Conservation (phyloP, 495 filamentous ascomycete genomes). For the Corynascus novoguineensis region DNA sequence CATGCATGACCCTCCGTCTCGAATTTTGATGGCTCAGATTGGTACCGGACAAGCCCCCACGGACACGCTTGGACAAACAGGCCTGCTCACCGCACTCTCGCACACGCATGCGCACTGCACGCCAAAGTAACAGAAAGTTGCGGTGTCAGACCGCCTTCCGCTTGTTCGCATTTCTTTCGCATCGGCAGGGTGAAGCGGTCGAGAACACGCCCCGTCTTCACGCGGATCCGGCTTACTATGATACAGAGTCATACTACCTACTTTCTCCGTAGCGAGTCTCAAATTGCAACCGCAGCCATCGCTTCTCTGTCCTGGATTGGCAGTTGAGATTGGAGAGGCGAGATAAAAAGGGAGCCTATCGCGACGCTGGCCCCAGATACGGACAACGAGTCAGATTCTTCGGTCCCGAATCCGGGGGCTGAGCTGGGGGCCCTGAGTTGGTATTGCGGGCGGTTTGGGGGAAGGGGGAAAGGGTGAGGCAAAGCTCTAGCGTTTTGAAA, state of each 20-base stretch:
- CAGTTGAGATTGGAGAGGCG: conserved; percentile 6
- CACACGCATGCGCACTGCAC: no score
- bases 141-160: conserved; percentile 30
- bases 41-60: conserved; percentile 23
- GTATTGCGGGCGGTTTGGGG: no score
- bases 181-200: background rate
- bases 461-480: no score
- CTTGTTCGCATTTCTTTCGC: conserved; percentile 11
- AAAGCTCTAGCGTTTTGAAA: background rate
- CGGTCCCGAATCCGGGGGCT: conserved; percentile 1
- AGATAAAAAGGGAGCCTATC: conserved; percentile 3
- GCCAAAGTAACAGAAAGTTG: conserved; percentile 19
- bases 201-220: background rate
- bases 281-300: no score
- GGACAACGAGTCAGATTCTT: background rate
- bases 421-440: no score
- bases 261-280: background rate
- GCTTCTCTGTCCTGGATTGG: background rate
- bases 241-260: background rate
- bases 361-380: conserved; percentile 3
- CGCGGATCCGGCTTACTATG: conserved; percentile 3
- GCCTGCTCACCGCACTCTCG: conserved; percentile 13
- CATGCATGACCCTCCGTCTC: conserved; percentile 4
- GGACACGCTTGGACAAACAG: conserved; percentile 21
- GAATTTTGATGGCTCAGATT: conserved; percentile 22